phyloP scores from a whole-genome alignment of 2,329 filamentous ascomycete species.

The Hysterium pulicare region DNA sequence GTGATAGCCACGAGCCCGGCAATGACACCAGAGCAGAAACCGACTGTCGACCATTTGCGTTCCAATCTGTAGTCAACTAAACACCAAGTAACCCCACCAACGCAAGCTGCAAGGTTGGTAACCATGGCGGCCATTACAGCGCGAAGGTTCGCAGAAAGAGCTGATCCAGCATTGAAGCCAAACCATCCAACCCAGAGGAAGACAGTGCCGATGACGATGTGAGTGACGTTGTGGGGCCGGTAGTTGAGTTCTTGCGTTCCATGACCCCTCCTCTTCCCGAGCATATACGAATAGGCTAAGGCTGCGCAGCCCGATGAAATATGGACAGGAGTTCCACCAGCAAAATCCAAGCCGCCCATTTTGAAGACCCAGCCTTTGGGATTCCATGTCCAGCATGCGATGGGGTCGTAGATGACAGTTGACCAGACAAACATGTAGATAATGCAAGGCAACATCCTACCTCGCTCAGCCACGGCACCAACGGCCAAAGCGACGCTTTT shows the following conservation, averaged over 20 bases:
- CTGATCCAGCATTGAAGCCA: slow-evolving; percentile 87
- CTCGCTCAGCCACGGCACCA: slow-evolving; percentile 81
- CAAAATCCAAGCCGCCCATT: slow-evolving; percentile 82
- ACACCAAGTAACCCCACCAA: slow-evolving; percentile 86
- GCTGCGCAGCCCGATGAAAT: slow-evolving; percentile 80
- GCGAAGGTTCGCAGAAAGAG: slow-evolving; percentile 75
- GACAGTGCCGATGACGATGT: slow-evolving; percentile 87
- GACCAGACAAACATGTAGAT: slow-evolving; percentile 94
- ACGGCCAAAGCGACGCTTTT: slow-evolving; percentile 73
- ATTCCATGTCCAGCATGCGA: slow-evolving; percentile 97
- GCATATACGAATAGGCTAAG: slow-evolving; percentile 85
- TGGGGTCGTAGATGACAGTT: slow-evolving; percentile 85
- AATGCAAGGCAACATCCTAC: slow-evolving; percentile 81
- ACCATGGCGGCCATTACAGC: slow-evolving; percentile 84
- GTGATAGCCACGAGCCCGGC: slow-evolving; percentile 86
- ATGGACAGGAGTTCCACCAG: slow-evolving; percentile 86
- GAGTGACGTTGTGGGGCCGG: slow-evolving; percentile 87
- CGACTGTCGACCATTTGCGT: slow-evolving; percentile 88
- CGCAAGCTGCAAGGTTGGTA: slow-evolving; percentile 79
- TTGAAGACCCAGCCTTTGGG: slow-evolving; percentile 72
- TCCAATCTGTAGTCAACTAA: slow-evolving; percentile 84
- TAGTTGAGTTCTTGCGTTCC: slow-evolving; percentile 88
- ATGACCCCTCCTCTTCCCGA: slow-evolving; percentile 80
- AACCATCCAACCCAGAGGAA: slow-evolving; percentile 97
- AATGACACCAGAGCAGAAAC: slow-evolving; percentile 88